phyloP scores from a whole-genome alignment of 306 rosid genomes.

The Calophaca sinica region DNA sequence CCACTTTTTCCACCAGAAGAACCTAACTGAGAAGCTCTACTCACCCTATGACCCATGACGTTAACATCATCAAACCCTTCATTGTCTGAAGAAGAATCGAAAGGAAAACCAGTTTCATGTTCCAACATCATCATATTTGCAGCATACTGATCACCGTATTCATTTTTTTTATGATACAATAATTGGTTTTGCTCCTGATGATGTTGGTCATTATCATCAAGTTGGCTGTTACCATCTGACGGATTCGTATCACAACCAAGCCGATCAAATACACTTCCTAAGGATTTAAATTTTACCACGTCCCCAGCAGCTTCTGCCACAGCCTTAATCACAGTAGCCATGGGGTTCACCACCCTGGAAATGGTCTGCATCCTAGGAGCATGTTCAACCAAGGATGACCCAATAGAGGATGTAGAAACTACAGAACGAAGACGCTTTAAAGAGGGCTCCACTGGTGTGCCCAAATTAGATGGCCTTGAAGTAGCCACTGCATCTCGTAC shows the following conservation, averaged over 20 bases:
- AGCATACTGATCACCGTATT: slow-evolving; percentile 56
- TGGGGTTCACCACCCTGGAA: slow-evolving; percentile 72
- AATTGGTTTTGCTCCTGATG: slow-evolving; percentile 55
- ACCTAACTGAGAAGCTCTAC: slow-evolving; percentile 63
- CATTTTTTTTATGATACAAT: slow-evolving; percentile 46
- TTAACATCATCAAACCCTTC: slow-evolving; percentile 71
- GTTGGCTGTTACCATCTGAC: slow-evolving; percentile 49
- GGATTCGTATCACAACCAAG: slow-evolving; percentile 65
- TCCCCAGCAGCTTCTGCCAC: slow-evolving; percentile 92
- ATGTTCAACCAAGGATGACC: slow-evolving; percentile 59
- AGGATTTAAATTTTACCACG: slow-evolving; percentile 66
- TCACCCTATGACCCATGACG: slow-evolving; percentile 49
- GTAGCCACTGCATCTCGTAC: slow-evolving; percentile 90
- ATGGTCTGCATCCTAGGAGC: slow-evolving; percentile 61
- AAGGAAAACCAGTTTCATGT: slow-evolving; percentile 66
- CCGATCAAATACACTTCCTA: slow-evolving; percentile 83
- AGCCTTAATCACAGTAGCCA: slow-evolving; percentile 84
- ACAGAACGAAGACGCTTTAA: slow-evolving; percentile 89
- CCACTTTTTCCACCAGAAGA: slow-evolving; percentile 62
- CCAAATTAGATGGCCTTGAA: slow-evolving; percentile 56
- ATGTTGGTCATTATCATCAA: slow-evolving; percentile 56
- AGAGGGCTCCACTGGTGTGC: slow-evolving; percentile 56
- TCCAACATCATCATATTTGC: slow-evolving; percentile 55
- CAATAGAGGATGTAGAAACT: slow-evolving; percentile 68
- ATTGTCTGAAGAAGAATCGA: slow-evolving; percentile 70